Percentiles rank a stretch among this genome's conserved stretches.
Evolutionary conservation across 2,329 filamentous ascomycete genomes (phyloP).

Genomic region (Fusarium sterilihyphosum): DNA sequence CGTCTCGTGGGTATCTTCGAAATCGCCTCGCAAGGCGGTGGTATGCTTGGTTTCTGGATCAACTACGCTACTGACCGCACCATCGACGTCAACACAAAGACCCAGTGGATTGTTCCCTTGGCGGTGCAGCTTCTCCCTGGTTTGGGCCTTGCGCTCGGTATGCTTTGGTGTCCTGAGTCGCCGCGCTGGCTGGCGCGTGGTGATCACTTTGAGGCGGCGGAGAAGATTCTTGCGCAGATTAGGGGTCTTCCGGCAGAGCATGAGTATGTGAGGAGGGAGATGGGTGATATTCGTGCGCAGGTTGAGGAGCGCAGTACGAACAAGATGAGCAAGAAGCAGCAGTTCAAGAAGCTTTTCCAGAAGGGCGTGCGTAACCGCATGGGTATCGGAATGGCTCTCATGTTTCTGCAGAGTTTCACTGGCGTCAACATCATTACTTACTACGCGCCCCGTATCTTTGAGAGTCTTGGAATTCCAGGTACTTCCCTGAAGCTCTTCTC

Average conservation of each 20-base stretch:
- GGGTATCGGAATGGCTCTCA: constrained; percentile 64
- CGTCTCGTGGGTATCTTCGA: constrained; percentile 64
- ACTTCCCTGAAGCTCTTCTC: constrained; percentile 49
- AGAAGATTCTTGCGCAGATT: constrained; percentile 46
- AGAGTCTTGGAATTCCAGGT: constrained; percentile 49
- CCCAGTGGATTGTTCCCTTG: constrained; percentile 64
- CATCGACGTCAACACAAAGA: constrained; percentile 45
- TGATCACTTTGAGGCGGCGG: constrained; percentile 64
- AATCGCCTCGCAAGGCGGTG: constrained; percentile 46
- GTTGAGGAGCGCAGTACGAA: constrained; percentile 58
- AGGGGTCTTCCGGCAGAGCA: constrained; percentile 50
- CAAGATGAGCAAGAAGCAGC: constrained; percentile 42
- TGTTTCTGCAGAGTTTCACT: constrained; percentile 49
- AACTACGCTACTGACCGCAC: constrained; percentile 44
- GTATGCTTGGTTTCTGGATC: constrained; percentile 54
- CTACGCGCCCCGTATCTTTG: constrained; percentile 56
- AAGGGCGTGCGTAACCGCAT: constrained; percentile 48
- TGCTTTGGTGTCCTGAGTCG: constrained; percentile 68
- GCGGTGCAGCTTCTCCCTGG: constrained; percentile 67
- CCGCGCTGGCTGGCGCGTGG: constrained; percentile 68
- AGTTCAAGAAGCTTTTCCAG: constrained; percentile 49
- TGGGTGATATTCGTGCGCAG: constrained; percentile 66
- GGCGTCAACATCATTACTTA: constrained; percentile 70
- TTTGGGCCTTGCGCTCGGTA: constrained; percentile 61
- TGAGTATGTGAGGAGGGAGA: constrained; percentile 56